A percentile compares a stretch with the other conserved stretches of the same genome.
Conservation (phyloP, 345 rosid species). For the Erodium maritimum region DNA sequence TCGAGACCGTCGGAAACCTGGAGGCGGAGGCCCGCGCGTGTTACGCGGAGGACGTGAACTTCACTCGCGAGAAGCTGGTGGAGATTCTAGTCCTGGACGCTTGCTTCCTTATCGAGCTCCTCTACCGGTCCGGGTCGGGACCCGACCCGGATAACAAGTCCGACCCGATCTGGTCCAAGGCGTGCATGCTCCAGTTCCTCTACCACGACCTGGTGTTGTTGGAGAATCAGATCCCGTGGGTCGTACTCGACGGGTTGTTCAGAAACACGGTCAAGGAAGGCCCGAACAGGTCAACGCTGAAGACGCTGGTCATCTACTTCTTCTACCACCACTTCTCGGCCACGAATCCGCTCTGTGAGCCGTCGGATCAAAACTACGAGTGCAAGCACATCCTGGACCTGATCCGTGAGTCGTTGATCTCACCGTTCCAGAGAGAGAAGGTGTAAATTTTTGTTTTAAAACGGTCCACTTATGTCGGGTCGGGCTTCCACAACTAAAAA, state of each 20-base stretch:
- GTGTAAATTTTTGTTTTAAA: too few species aligned
- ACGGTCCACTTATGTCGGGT: too few species aligned
- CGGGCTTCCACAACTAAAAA: too few species aligned
- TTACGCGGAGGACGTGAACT: too few species aligned
- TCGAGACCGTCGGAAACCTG: too few species aligned
- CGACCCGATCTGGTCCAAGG: not conserved
- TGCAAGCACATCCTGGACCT: constrained; percentile 15
- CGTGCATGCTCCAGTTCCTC: constrained; percentile 3
- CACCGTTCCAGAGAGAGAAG: not conserved
- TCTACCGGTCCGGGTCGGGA: not conserved
- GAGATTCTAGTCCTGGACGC: constrained; percentile 1
- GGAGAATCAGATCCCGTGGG: not conserved
- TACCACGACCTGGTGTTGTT: constrained; percentile 3
- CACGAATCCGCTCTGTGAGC: not conserved
- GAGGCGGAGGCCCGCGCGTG: too few species aligned
- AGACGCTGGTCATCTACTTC: constrained; percentile 1
- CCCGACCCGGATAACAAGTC: not conserved
- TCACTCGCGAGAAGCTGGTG: not conserved
- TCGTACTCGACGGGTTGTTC: not conserved
- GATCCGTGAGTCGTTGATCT: constrained; percentile 1
- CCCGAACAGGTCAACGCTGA: not conserved
- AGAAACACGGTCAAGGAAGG: not conserved
- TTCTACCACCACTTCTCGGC: too few species aligned
- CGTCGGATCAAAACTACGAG: not conserved
- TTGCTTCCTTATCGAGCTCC: constrained; percentile 2